Percentiles rank a stretch among this genome's conserved stretches.
Evolutionary conservation across 2,329 filamentous ascomycete species (phyloP).

Genomic region (Hirsutella minnesotensis): DNA sequence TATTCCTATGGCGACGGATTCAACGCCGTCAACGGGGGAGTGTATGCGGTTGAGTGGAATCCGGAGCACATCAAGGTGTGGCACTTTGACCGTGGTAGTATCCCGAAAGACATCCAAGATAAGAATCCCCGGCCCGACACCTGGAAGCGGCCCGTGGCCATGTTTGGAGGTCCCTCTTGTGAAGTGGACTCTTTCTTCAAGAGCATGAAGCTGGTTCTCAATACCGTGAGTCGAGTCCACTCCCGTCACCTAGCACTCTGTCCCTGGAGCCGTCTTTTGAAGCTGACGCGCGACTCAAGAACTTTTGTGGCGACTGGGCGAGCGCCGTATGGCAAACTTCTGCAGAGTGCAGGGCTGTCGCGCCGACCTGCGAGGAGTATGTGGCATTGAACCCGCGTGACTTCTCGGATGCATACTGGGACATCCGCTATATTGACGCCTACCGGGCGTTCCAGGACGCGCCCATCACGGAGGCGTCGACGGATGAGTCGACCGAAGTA

Average conservation of each 20-base stretch:
- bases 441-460: slow-evolving; percentile 18
- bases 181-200: slow-evolving; percentile 54
- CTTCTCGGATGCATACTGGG: slow-evolving; percentile 33
- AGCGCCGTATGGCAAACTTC: slow-evolving; percentile 30
- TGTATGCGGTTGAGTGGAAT: slow-evolving; percentile 64
- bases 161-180: slow-evolving; percentile 55
- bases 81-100: slow-evolving; percentile 56
- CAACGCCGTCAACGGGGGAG: slow-evolving; percentile 53
- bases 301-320: slow-evolving; percentile 71
- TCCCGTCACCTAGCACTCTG: not conserved
- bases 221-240: slow-evolving; percentile 37
- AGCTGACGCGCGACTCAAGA: slow-evolving; percentile 18
- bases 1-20: slow-evolving; percentile 50
- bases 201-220: slow-evolving; percentile 60
- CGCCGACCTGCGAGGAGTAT: slow-evolving; percentile 32
- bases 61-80: slow-evolving; percentile 56
- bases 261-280: not conserved
- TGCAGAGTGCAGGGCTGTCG: slow-evolving; percentile 26
- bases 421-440: slow-evolving; percentile 43
- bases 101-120: slow-evolving; percentile 53
- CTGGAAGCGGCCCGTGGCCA: slow-evolving; percentile 60
- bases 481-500: no score
- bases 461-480: not conserved
- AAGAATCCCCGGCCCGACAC: slow-evolving; percentile 46
- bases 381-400: slow-evolving; percentile 32